Evolutionary conservation across 164 flowering plant genomes (phyloP).

Genomic region (Vitis cinerea): DNA sequence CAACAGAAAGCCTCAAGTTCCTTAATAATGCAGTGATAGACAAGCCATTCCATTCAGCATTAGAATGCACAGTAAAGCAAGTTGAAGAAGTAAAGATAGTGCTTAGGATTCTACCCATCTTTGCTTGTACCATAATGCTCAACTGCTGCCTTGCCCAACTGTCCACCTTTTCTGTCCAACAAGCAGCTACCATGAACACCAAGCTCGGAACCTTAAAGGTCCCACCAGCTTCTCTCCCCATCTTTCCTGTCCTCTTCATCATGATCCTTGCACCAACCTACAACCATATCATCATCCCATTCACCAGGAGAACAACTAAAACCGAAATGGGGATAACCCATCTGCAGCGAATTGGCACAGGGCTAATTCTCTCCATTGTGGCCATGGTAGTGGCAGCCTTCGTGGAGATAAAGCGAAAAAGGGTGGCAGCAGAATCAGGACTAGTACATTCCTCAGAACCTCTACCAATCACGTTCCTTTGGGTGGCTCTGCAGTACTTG

Average conservation of each 20-base stretch:
- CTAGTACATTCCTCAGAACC: slow-evolving; percentile 43
- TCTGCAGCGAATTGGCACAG: slow-evolving; percentile 76
- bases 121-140: slow-evolving; percentile 78
- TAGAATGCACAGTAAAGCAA: slow-evolving; percentile 51
- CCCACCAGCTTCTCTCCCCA: slow-evolving; percentile 91
- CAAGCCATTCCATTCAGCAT: slow-evolving; percentile 28
- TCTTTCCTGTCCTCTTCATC: slow-evolving; percentile 84
- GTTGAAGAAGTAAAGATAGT: slow-evolving; percentile 86
- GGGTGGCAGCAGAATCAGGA: slow-evolving; percentile 38
- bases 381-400: slow-evolving; percentile 90
- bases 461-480: slow-evolving; percentile 70
- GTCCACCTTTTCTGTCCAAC: slow-evolving; percentile 91
- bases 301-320: slow-evolving; percentile 57
- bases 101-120: slow-evolving; percentile 61
- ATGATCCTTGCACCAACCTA: slow-evolving; percentile 82
- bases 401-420: slow-evolving; percentile 69
- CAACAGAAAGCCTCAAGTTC: slow-evolving; percentile 38
- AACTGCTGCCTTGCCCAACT: slow-evolving; percentile 96
- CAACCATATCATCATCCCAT: slow-evolving; percentile 63
- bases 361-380: slow-evolving; percentile 65
- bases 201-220: slow-evolving; percentile 58
- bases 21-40: slow-evolving; percentile 48
- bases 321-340: slow-evolving; percentile 79
- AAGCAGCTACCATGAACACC: slow-evolving; percentile 94
- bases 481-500: slow-evolving; percentile 80